A percentile compares a stretch with the other conserved stretches of the same genome.
Conservation (phyloP, 2,329 filamentous ascomycete species). For the Hymenoscyphus fructigenus region DNA sequence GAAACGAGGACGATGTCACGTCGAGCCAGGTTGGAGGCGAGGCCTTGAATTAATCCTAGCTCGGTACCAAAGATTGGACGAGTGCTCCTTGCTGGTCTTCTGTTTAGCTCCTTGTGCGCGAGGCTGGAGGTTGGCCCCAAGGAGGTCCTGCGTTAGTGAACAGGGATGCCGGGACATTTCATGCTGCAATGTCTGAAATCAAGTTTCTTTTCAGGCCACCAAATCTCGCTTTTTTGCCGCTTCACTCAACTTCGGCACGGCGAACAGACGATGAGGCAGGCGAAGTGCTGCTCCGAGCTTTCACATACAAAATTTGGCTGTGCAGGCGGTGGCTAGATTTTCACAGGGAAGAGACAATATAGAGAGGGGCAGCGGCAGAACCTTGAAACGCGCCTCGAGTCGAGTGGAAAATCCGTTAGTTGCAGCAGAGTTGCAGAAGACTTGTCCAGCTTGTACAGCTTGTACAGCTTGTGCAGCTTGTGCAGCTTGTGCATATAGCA, state of each 20-base stretch:
- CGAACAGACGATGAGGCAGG: neutral
- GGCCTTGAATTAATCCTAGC: slow-evolving; percentile 11
- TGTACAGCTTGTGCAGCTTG: too few relatives aligned
- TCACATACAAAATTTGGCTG: neutral
- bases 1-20: slow-evolving; percentile 19
- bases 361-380: neutral
- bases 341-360: neutral
- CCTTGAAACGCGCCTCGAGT: slow-evolving; percentile 2
- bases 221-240: neutral
- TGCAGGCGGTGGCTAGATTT: neutral
- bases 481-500: too few relatives aligned
- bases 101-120: neutral
- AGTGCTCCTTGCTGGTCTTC: slow-evolving; percentile 3
- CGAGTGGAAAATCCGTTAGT: neutral
- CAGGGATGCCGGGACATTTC: neutral
- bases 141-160: neutral
- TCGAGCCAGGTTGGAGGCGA: slow-evolving; percentile 1
- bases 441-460: too few relatives aligned
- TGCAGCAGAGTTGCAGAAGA: too few relatives aligned
- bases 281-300: neutral
- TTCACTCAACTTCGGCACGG: neutral
- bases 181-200: slow-evolving; percentile 1
- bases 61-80: slow-evolving; percentile 19
- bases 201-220: neutral
- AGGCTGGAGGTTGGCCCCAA: neutral